Base-by-base conservation (phyloP, 176 grass and related monocot genomes). In the Musa schizocarpa region DNA sequence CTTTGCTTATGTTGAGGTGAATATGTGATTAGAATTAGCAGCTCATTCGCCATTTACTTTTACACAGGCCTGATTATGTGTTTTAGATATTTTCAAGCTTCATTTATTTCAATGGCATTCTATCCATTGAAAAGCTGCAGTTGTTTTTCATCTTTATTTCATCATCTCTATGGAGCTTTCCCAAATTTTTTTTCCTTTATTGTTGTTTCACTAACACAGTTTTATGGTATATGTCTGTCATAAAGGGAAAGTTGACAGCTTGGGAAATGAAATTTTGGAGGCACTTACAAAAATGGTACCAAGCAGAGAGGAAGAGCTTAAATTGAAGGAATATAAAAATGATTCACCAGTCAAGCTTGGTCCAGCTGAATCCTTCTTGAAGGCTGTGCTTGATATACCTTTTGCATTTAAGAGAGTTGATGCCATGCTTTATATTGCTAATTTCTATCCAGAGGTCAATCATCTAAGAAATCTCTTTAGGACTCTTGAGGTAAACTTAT, bases 401-500 rank as follows among this genome's bases (percentile, higher is more conserved):
- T 75, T 59, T 75, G 73, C 73, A 75, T 61, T 75, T 16, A 75
- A 75, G 54, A 58, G 73, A 61, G 54, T 75, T 6, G 54, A 59
- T 61, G 54, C 73, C 6, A 57, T 75, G 73, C 73, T 59, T 43
- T 75, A 75, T 26, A 59, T 61, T 48, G 53, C 54, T 43, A 75
- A 61, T 59, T 75, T 75, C 48, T 54, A 75, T 48, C n/a, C 54
- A 10, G 73, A 75, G 73, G 23, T 75, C 13, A 75, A 75, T 56
- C 27, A 48, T 54, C 54, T 75, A 11, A 75, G 7, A 16, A 59
- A 59, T 75, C n/a, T 58, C 7, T 75, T 75, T 49, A 34, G 12
- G 13, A 48, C 54, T n/a, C 73, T 75, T 49, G 55, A 75, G 54
- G 73, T 75, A 59, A 75, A 13, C 20, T 14, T 34, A 17, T 7